Evolutionary conservation across 345 rosid genomes (phyloP).

Genomic region (Euphorbia lathyris): DNA sequence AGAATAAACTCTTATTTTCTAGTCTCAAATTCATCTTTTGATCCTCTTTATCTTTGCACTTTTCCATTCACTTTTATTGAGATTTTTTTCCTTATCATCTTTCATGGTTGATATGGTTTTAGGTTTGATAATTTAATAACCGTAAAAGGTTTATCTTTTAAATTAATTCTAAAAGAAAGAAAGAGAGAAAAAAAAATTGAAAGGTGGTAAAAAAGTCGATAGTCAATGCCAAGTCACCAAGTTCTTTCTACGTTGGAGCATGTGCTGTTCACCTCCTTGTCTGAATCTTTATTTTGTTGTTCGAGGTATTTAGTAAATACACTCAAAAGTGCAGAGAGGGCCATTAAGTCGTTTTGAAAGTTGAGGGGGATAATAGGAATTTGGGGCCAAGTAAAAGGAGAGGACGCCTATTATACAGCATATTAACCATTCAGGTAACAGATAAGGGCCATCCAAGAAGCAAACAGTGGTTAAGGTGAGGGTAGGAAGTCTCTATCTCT

Average conservation of each 20-base stretch:
- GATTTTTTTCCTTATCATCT: not conserved
- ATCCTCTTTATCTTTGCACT: not conserved
- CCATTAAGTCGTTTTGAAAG: not conserved
- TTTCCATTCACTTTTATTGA: not conserved
- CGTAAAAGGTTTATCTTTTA: not conserved
- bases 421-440: not conserved
- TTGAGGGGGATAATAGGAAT: not conserved
- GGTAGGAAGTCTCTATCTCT: not conserved
- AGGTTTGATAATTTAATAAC: not conserved
- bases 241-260: no score
- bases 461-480: not conserved
- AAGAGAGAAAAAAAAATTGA: no score
- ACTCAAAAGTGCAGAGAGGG: not conserved
- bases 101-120: not conserved
- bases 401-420: not conserved
- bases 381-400: not conserved
- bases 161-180: no score
- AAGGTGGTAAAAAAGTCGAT: no score
- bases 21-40: not conserved
- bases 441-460: not conserved
- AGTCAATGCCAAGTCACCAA: not conserved
- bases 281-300: no score
- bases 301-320: not conserved
- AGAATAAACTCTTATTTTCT: not conserved
- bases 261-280: no score